phyloP scores from a whole-genome alignment of 163 green algal genomes.

The Scenedesmus sp. region DNA sequence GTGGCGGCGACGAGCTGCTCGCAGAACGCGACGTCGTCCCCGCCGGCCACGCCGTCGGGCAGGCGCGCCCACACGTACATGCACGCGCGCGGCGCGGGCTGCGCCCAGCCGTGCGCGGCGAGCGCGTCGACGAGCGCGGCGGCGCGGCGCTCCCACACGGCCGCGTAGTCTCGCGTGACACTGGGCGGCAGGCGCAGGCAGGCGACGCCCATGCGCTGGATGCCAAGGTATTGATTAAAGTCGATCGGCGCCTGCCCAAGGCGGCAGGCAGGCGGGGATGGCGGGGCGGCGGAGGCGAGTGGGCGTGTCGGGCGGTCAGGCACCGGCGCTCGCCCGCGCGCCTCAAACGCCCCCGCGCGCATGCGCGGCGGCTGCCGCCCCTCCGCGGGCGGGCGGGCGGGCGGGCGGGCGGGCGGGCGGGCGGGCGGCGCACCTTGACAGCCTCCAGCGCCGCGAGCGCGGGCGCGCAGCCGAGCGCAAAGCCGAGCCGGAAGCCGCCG shows the following conservation, averaged over 20 bases:
- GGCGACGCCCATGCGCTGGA: constrained; percentile 60
- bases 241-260: constrained; percentile 40
- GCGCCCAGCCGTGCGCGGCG: background rate
- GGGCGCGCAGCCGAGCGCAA: constrained; percentile 52
- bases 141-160: constrained; percentile 30
- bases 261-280: background rate
- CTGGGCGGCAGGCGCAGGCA: constrained; percentile 56
- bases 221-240: constrained; percentile 67
- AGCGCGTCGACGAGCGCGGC: constrained; percentile 20
- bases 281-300: too few relatives aligned
- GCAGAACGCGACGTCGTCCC: constrained; percentile 59
- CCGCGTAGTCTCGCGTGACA: constrained; percentile 16
- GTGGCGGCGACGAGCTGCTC: constrained; percentile 50
- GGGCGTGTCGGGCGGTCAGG: too few relatives aligned
- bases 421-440: constrained; percentile 59
- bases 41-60: constrained; percentile 24
- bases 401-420: too few relatives aligned
- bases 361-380: too few relatives aligned
- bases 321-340: too few relatives aligned
- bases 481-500: constrained; percentile 61
- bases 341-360: too few relatives aligned
- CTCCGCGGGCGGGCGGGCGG: too few relatives aligned
- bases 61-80: constrained; percentile 67
- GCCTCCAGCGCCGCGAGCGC: constrained; percentile 61
- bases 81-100: background rate